Evolutionary conservation across 192 early-diverging fungal genomes (phyloP).

Genomic region (Chytriomyces confervae): DNA sequence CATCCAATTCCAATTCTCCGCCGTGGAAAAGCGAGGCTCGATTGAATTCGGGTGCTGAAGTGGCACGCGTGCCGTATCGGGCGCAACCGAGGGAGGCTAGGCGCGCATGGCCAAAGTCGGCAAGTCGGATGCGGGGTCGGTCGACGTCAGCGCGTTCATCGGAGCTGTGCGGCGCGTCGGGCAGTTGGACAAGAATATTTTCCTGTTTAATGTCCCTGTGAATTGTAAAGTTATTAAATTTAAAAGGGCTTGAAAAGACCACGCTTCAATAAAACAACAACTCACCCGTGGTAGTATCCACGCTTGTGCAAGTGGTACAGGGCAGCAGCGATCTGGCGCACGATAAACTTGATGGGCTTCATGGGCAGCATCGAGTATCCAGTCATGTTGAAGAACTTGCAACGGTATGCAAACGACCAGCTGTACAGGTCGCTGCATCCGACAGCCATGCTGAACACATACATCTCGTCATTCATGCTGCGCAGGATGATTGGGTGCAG

Average conservation of each 20-base stretch:
- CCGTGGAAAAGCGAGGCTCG: not conserved
- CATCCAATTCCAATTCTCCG: not conserved
- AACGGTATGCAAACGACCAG: conserved; percentile 14
- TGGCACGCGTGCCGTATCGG: conserved; percentile 17
- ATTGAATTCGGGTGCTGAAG: conserved; percentile 26
- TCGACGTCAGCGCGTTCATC: not conserved
- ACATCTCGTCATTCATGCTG: not conserved
- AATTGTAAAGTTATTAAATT: no score
- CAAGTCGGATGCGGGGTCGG: conserved; percentile 1
- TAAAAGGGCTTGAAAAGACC: no score
- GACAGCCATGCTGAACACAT: not conserved
- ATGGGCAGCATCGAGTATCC: not conserved
- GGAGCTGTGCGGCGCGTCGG: not conserved
- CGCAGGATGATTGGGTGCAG: not conserved
- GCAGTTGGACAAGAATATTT: not conserved
- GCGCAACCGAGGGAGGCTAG: conserved; percentile 1
- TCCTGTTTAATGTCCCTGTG: not conserved
- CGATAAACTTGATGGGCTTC: conserved; percentile 39
- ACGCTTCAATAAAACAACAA: conserved; percentile 16
- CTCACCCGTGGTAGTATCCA: conserved; percentile 51
- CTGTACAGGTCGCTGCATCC: conserved; percentile 15
- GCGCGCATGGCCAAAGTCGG: conserved; percentile 33
- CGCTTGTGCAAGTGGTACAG: conserved; percentile 51
- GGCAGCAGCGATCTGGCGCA: conserved; percentile 51
- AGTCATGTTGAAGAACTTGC: not conserved